These are phyloP conservation scores for Chrysosporium queenslandicum DNA, from an alignment of 2,329 filamentous ascomycete genomes.

Conservation along the genomic window DNA sequence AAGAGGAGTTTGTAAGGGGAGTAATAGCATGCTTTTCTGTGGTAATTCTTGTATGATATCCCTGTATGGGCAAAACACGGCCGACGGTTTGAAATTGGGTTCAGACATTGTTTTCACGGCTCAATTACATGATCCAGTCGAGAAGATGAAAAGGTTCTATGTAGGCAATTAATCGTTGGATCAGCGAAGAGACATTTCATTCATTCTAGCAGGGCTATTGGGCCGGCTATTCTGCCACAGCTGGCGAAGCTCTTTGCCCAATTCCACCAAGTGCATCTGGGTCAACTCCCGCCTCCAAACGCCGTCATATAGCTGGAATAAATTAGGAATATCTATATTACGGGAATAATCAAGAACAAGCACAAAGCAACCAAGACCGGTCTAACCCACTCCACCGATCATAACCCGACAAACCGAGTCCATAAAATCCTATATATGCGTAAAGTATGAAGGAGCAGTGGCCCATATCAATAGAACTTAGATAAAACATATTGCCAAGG, in stretches of 20 bases:
- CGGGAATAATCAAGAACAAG: neutral
- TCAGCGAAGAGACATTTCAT: neutral
- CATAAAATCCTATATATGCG: neutral
- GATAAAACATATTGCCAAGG: neutral
- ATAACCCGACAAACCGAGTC: neutral
- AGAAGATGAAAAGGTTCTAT: too few species aligned
- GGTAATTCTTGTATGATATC: neutral
- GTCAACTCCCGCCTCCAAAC: neutral
- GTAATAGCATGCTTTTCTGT: neutral
- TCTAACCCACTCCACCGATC: neutral
- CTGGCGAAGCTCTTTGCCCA: too few species aligned
- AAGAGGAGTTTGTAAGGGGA: neutral
- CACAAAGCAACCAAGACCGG: neutral
- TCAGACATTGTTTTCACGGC: too few species aligned
- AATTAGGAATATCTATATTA: neutral
- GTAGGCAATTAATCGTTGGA: too few species aligned
- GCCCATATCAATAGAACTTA: neutral
- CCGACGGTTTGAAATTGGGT: too few species aligned
- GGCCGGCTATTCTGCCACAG: too few species aligned
- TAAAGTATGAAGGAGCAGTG: neutral
- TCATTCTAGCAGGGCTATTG: neutral
- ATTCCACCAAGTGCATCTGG: too few species aligned
- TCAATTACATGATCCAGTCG: too few species aligned
- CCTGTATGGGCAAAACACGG: too few species aligned
- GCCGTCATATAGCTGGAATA: neutral